Conservation (phyloP, 345 rosid species). For the Arabidopsis suecica region DNA sequence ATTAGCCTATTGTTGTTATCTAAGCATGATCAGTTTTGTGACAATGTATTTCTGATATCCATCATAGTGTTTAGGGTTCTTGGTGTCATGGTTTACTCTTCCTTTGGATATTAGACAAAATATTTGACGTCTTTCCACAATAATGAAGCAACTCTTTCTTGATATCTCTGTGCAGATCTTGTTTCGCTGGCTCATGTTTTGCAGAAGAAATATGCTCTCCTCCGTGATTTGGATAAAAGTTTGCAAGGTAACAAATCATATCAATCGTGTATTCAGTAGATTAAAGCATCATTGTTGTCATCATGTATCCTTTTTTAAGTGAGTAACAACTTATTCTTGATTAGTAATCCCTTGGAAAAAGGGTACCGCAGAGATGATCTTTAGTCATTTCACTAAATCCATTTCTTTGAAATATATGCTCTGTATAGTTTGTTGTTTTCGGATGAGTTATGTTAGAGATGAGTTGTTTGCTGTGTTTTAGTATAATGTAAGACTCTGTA, state of each 20-base stretch:
- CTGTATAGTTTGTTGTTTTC: conserved; percentile 9
- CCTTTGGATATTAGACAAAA: not conserved
- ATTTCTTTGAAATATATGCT: not conserved
- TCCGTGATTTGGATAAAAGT: conserved; percentile 89
- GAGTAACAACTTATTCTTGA: not conserved
- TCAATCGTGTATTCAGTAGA: not conserved
- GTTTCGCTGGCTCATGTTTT: conserved; percentile 80
- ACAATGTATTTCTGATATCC: not conserved
- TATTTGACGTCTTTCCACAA: not conserved
- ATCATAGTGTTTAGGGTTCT: not conserved
- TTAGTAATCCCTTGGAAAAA: not conserved
- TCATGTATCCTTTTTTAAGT: not conserved
- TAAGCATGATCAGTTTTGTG: not conserved
- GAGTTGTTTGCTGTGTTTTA: not conserved
- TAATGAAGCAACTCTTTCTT: conserved; percentile 4
- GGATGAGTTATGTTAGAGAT: conserved; percentile 10
- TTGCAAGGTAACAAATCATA: conserved; percentile 69
- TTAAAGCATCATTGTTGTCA: not conserved
- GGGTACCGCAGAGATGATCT: not conserved
- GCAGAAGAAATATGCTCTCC: conserved; percentile 84
- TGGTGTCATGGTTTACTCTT: not conserved
- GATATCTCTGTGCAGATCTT: conserved; percentile 55
- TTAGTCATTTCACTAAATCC: not conserved
- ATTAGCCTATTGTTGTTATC: not conserved
- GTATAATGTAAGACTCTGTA: not conserved